Evolutionary conservation across 768 basidiomycete genomes (phyloP), one percentile per base, ranked within the genome.

Genomic region (Glaciozyma antarctica): DNA sequence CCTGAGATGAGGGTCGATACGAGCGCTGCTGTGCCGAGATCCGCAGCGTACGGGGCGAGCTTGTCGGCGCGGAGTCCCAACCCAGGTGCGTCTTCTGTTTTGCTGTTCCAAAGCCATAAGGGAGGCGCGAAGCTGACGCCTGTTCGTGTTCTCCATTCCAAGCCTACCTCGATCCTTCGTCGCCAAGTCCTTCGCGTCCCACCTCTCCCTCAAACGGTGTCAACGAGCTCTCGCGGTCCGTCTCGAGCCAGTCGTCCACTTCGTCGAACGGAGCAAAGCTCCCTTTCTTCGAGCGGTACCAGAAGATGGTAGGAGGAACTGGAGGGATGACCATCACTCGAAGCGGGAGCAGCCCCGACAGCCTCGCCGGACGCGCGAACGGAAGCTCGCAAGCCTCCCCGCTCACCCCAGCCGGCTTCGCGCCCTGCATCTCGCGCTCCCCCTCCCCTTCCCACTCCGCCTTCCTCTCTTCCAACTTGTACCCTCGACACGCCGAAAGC

Each of bases 221-320:
- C 45, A 32, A 61, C 26, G 55, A 58, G 22, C 54, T 59, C 52
- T 60, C 63, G 0, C 68, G 58, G 24, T 62, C 55, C 0, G 43
- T 26, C 4, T 53, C 58, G 2, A 58, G 62, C 62, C 51, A 32
- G 3, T 48, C 61, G 2, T 66, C 65, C 30, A 28, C 49, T 19
- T 38, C 64, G 2, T 57, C 64, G 1, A 63, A 43, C 62, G 56
- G 56, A 13, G 48, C 16, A 45, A 49, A 44, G 53, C n/a, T 61
- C 57, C 65, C 65, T 4, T 70, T 70, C 57, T 70, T 70, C 54
- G 69, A 70, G 32, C 34, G 54, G 22, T 70, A 70, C 55, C 56
- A 70, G 47, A 59, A 67, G 45, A 63, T 61, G 22, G 54, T 65
- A 2, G 38, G 5, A 32, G 12, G 16, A 32, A 3, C n/a, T 10